Base-by-base conservation (phyloP, 805 yeast species). In the Saccharomycopsis oosterbeekiorum region DNA sequence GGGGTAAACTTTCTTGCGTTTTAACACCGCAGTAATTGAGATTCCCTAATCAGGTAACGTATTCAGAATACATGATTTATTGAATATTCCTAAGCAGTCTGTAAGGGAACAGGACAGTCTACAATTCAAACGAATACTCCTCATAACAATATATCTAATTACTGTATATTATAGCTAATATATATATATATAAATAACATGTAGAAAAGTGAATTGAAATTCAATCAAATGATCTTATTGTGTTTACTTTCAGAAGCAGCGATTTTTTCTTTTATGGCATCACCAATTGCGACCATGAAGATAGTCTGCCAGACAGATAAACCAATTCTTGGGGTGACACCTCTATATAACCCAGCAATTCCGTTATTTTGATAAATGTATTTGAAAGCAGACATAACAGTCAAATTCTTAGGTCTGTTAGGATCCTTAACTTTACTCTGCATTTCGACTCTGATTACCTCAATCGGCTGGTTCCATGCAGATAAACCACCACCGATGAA, bases 401-500 rank as follows among this genome's bases (percentile, higher is more conserved):
- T 82, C 73, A 93, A 80, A 65, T 93, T 92, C 77, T 89, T 87
- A 63, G 98, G 99, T 76, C 97, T 86, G 72, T 90, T 90, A 68
- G 97, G 97, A 76, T 93, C 98, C 57, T 74, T 77, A n/a, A 92
- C 90, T 78, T 88, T 87, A 61, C 96, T 87, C 77, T 94, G 99
- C 97, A 94, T 91, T 76, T 94, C 99, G 19, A 94, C 96, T 75
- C 99, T 84, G 67, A 92, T 88, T 60, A 94, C 99, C 77, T 94
- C 99, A 70, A 94, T 91, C 47, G 98, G 99, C 77, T 94, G 99
- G 76, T 94, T 94, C 98, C 99, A 94, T 17, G 98, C 97, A 63
- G 93, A 84, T 66, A 94, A 82, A 66, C 97, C 97, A 77, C 99
- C 99, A 82, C 99, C 99, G 65, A 94, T 76, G 10, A 88, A 89